phyloP scores from a whole-genome alignment of 257 asterid genomes.

The Asclepias syriaca region DNA sequence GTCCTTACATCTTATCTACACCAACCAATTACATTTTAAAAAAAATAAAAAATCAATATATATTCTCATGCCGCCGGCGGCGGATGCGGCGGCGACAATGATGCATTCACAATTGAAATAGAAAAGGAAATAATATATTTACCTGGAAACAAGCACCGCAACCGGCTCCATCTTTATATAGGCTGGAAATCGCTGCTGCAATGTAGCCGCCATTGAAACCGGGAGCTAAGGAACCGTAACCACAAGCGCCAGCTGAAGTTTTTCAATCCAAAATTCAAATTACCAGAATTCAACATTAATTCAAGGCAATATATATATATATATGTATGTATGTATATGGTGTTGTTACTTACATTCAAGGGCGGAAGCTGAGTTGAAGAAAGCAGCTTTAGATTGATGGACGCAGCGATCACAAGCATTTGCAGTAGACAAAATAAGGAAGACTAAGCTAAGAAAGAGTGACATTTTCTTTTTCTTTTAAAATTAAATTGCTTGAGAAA shows the following conservation, averaged over 20 bases:
- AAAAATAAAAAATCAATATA: too few relatives aligned
- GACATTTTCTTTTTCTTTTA: not conserved
- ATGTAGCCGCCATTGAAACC: slow-evolving; percentile 49
- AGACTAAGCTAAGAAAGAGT: slow-evolving; percentile 18
- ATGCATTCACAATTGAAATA: not conserved
- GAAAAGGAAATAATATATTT: not conserved
- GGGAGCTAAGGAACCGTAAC: slow-evolving; percentile 57
- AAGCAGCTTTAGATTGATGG: slow-evolving; percentile 46
- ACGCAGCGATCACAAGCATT: slow-evolving; percentile 69
- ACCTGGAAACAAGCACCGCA: slow-evolving; percentile 95
- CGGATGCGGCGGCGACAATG: not conserved
- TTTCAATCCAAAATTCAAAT: not conserved
- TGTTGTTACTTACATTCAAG: slow-evolving; percentile 43
- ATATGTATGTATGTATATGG: not conserved
- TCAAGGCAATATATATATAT: too few relatives aligned
- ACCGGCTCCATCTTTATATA: slow-evolving; percentile 66
- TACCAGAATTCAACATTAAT: not conserved
- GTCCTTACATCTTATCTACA: slow-evolving; percentile 67
- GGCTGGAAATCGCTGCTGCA: slow-evolving; percentile 63
- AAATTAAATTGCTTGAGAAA: not conserved
- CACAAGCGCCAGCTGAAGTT: slow-evolving; percentile 77
- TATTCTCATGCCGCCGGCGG: too few relatives aligned
- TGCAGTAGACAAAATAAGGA: slow-evolving; percentile 38
- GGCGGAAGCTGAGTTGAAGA: slow-evolving; percentile 41
- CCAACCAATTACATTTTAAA: not conserved